Evolutionary conservation across 2,329 filamentous ascomycete genomes (phyloP), one percentile per base, ranked within the genome.

Genomic region (Hymenoscyphus fraxineus): DNA sequence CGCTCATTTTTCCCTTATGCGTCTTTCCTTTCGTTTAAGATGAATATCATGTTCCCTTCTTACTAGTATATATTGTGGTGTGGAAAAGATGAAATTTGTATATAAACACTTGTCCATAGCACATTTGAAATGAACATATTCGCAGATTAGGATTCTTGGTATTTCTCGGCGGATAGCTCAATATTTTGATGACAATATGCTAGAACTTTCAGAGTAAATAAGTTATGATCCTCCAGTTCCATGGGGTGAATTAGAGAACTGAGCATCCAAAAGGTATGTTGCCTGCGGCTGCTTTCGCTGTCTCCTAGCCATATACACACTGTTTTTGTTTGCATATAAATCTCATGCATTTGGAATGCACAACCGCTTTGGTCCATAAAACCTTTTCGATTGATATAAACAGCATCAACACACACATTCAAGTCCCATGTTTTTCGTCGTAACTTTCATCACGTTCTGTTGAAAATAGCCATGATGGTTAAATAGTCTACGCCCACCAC

Each of bases 81-180:
- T 54, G 47, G 47, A 54, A 27, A 51, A 27, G 47, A 27, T 6
- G 2, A 54, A 54, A 12, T 13, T 27, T 54, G 19, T 54, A 54
- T 54, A 54, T 54, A 51, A 47, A 4, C 19, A 51, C n/a, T 51
- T 51, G n/a, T 51, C 44, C 44, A 51, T 51, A 51, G 44, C 44
- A 51, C 44, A 16, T 22, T 51, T 54, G 47, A 19, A 54, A 54
- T 54, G 19, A 54, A 54, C 47, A 54, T 54, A 54, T 19, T 27
- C 22, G n/a, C 44, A 27, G 44, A 27, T 9, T 51, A 12, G 44
- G 4, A 6, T 35, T 35, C 35, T 35, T 35, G 35, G 5, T 35
- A 35, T 35, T 35, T 35, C 9, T 10, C 2, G 6, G 4, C 9
- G 9, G 5, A 35, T 35, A 10, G 9, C 9, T 7, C 9, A 35